These are phyloP conservation scores for Colletotrichum melonis DNA, from an alignment of 2,329 filamentous ascomycete species.

Conservation along the genomic window DNA sequence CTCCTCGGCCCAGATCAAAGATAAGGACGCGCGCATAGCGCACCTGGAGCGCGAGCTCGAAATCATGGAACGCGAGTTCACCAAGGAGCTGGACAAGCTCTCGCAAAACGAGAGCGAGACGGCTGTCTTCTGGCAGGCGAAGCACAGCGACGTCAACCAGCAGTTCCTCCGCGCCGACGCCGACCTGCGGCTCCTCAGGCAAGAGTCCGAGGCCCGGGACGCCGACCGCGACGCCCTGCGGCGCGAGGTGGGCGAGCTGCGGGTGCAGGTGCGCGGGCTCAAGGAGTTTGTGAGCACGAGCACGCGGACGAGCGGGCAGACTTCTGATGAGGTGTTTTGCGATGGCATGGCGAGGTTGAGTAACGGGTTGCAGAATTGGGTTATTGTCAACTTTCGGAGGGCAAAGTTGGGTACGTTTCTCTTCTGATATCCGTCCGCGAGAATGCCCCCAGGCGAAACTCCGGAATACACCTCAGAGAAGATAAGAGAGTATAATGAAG, in stretches of 20 bases:
- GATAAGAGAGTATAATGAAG: conserved; percentile 24
- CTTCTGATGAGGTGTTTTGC: conserved; percentile 74
- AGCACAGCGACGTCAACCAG: conserved; percentile 64
- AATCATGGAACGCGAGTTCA: conserved; percentile 65
- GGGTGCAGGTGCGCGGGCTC: conserved; percentile 72
- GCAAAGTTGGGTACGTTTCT: conserved; percentile 65
- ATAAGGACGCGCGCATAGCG: conserved; percentile 64
- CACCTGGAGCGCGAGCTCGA: conserved; percentile 63
- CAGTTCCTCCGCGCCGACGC: conserved; percentile 64
- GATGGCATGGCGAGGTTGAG: conserved; percentile 71
- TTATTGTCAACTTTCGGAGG: conserved; percentile 75
- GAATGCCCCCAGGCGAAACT: not conserved
- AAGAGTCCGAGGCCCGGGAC: conserved; percentile 60
- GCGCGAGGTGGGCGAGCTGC: conserved; percentile 65
- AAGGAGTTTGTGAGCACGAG: conserved; percentile 79
- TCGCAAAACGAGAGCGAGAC: conserved; percentile 66
- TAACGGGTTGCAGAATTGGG: conserved; percentile 80
- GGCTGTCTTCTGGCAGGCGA: conserved; percentile 68
- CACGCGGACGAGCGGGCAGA: conserved; percentile 70
- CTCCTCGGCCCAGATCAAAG: conserved; percentile 45
- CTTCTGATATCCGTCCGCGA: not conserved
- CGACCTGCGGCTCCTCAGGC: conserved; percentile 61
- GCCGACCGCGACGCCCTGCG: conserved; percentile 61
- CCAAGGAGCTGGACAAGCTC: conserved; percentile 63
- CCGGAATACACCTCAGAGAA: not conserved